A percentile compares a stretch with the other conserved stretches of the same genome.
These are phyloP conservation scores for Simplicillium aogashimaense DNA, from an alignment of 2,329 filamentous ascomycete genomes.

Conservation along the genomic window DNA sequence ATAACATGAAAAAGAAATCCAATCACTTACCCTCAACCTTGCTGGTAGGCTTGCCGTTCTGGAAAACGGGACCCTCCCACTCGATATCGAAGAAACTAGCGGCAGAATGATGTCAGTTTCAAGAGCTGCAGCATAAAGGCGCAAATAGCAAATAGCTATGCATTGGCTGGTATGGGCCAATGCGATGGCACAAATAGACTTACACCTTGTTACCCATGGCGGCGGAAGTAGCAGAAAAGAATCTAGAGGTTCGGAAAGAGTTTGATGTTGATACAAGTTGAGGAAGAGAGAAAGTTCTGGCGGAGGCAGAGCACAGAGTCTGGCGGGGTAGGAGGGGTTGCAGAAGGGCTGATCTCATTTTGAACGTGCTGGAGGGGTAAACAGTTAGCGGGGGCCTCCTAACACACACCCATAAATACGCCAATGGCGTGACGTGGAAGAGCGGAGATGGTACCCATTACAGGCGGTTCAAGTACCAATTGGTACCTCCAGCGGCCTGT, in stretches of 20 bases:
- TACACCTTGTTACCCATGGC: constrained; percentile 66
- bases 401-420: constrained; percentile 2
- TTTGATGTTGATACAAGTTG: constrained; percentile 30
- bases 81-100: constrained; percentile 59
- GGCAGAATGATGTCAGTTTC: constrained; percentile 11
- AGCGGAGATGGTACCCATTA: neutral
- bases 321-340: constrained; percentile 38
- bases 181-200: constrained; percentile 24
- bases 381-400: constrained; percentile 21
- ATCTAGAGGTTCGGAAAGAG: constrained; percentile 27
- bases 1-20: constrained; percentile 3
- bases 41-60: constrained; percentile 45
- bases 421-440: constrained; percentile 12
- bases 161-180: neutral
- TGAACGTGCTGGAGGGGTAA: constrained; percentile 29
- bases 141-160: neutral
- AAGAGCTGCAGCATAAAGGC: neutral
- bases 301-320: constrained; percentile 27
- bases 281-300: constrained; percentile 29
- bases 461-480: no score
- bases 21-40: constrained; percentile 47
- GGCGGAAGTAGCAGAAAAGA: constrained; percentile 46
- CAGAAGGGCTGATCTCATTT: constrained; percentile 34
- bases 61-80: constrained; percentile 64
- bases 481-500: no score